Evolutionary conservation across 2,329 filamentous ascomycete genomes (phyloP), one percentile per base, ranked within the genome.

Genomic region (Epichloe hybrida): DNA sequence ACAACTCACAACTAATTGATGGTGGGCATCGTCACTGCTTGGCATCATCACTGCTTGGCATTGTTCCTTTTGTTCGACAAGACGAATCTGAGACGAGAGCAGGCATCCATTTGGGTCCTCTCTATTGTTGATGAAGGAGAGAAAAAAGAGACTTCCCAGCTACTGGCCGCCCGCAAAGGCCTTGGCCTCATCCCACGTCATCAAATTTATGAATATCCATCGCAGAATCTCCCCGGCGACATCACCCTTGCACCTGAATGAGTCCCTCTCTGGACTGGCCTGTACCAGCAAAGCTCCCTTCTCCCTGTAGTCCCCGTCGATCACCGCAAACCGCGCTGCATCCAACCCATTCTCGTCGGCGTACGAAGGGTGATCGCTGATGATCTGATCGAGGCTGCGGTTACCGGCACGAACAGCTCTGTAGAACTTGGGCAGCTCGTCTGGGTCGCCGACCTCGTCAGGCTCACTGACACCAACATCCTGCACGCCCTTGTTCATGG

Each of bases 131-230:
- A 31, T 31, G 27, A 12, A 17, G 5, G 44, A 1, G n/a, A 7
- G 12, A 3, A 23, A 27, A 3, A 3, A 12, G 21, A 23, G 21
- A n/a, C 13, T 9, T n/a, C 9, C 13, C 35, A 44, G n/a, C 15
- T 34, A 46, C 40, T 42, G 47, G 11, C 37, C 36, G 7, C 41
- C 35, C 11, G 47, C 47, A 23, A 49, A 42, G 8, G 23, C 36
- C 35, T 48, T 50, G n/a, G 51, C 48, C 23, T 53, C 44, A 35
- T 44, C 27, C 51, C 48, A 52, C 4, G 51, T 53, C 44, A 50
- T 53, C 12, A 53, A 50, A 35, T 48, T 48, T 13, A 53, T 41
- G 23, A 43, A 50, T 17, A 51, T 27, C 51, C 51, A 50, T 35
- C 51, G 48, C 34, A 53, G 12, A 45, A 53, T 27, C 27, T 53